Conservation (phyloP, 164 flowering plant genomes). For the Magnolia kwangsiensis region DNA sequence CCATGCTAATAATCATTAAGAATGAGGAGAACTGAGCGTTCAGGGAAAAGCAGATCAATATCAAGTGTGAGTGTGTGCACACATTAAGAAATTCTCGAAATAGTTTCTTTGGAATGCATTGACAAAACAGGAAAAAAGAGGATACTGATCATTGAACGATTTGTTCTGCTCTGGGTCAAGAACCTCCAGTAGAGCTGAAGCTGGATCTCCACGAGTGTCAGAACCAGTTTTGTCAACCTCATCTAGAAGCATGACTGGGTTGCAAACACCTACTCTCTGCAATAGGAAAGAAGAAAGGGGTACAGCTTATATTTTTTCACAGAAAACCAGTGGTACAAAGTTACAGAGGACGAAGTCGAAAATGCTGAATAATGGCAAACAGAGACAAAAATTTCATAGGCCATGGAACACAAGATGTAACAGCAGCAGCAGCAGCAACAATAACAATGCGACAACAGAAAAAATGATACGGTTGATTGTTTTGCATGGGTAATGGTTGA, state of each 20-base stretch:
- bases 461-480: too few species aligned
- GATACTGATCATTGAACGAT: slow-evolving; percentile 99
- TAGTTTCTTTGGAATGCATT: background rate
- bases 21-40: background rate
- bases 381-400: background rate
- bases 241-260: slow-evolving; percentile 97
- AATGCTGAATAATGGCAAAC: background rate
- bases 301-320: background rate
- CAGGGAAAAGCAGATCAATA: background rate
- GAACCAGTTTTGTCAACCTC: slow-evolving; percentile 99
- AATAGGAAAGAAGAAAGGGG: slow-evolving; percentile 10
- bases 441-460: too few species aligned
- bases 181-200: slow-evolving; percentile 97
- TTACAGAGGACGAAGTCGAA: background rate
- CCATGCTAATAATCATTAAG: background rate
- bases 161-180: slow-evolving; percentile 99
- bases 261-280: slow-evolving; percentile 84
- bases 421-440: too few species aligned
- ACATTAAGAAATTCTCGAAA: background rate
- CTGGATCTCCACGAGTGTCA: slow-evolving; percentile 99
- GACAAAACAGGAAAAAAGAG: slow-evolving; percentile 21
- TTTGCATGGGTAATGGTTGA: too few species aligned
- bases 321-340: background rate
- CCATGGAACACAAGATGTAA: too few species aligned
- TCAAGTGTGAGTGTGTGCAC: too few species aligned